A percentile compares a stretch with the other conserved stretches of the same genome.
Conservation (phyloP, 106 monocot genomes). For the Allium fistulosum region DNA sequence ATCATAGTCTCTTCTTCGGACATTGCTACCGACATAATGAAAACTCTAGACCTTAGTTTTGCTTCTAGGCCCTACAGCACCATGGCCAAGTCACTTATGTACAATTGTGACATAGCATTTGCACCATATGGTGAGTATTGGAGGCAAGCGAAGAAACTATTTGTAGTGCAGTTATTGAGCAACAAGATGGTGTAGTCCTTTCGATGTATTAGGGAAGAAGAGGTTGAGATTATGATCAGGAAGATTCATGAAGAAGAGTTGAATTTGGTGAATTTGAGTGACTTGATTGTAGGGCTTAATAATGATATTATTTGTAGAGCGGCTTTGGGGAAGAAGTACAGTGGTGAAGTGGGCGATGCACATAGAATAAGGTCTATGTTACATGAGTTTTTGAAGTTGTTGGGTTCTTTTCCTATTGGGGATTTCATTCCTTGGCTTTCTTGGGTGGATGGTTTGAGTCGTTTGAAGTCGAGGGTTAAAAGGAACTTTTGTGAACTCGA, state of each 20-base stretch:
- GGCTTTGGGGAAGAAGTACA: too few species aligned
- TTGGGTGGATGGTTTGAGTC: conserved; percentile 28
- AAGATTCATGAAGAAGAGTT: too few species aligned
- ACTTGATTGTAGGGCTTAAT: too few species aligned
- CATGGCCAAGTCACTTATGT: not conserved
- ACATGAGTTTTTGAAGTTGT: too few species aligned
- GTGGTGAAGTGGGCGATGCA: too few species aligned
- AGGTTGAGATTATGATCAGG: too few species aligned
- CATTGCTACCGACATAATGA: conserved; percentile 1
- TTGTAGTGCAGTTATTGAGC: not conserved
- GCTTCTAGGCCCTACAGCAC: not conserved
- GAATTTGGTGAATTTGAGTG: too few species aligned
- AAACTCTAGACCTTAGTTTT: conserved; percentile 2
- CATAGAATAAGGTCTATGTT: too few species aligned
- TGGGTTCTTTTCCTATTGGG: too few species aligned
- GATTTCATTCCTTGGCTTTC: conserved; percentile 28
- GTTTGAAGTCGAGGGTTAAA: conserved; percentile 23
- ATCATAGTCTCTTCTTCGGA: not conserved
- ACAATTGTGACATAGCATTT: not conserved
- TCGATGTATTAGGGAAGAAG: not conserved
- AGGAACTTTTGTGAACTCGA: conserved; percentile 13
- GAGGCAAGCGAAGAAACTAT: conserved; percentile 7
- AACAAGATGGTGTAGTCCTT: not conserved
- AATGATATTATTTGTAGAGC: too few species aligned
- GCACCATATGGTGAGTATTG: conserved; percentile 8